Percentiles rank a stretch among this genome's conserved stretches.
These are phyloP conservation scores for Xerocomellus intermedius DNA, from an alignment of 768 basidiomycete genomes.

Conservation along the genomic window DNA sequence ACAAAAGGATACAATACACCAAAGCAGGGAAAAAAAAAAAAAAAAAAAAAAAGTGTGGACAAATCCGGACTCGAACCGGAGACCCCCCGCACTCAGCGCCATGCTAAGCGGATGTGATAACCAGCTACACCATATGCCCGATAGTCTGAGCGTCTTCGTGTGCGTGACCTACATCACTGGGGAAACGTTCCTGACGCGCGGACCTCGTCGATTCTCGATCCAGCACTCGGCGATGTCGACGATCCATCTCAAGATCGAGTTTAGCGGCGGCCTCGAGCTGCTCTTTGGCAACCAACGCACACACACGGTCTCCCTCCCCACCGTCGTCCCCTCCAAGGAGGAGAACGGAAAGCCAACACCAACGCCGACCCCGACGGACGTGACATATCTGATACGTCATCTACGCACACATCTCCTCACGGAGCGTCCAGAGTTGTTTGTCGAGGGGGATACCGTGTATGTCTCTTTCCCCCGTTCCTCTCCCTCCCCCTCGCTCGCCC, in stretches of 20 bases:
- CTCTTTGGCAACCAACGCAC: slow-evolving; percentile 71
- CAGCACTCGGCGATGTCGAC: slow-evolving; percentile 4
- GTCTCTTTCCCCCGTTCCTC: slow-evolving; percentile 17
- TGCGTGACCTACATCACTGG: no score
- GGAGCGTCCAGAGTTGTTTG: slow-evolving; percentile 86
- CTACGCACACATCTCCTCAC: slow-evolving; percentile 75
- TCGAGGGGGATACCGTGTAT: slow-evolving; percentile 85
- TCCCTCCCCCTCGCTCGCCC: no score
- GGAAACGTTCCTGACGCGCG: no score
- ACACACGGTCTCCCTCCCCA: slow-evolving; percentile 57
- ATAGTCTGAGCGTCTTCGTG: no score
- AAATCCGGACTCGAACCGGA: slow-evolving; percentile 42
- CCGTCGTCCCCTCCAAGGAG: slow-evolving; percentile 25
- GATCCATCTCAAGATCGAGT: slow-evolving; percentile 60
- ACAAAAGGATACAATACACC: no score
- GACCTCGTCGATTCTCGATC: no score
- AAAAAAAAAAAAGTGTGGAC: slow-evolving; percentile 30
- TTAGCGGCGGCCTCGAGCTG: slow-evolving; percentile 84
- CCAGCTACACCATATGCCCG: slow-evolving; percentile 41
- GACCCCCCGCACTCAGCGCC: slow-evolving; percentile 36
- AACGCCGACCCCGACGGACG: slow-evolving; percentile 44
- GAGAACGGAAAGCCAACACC: neutral
- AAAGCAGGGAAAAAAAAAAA: no score
- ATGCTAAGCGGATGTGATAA: slow-evolving; percentile 42
- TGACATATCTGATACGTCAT: slow-evolving; percentile 77